Conservation (phyloP, 108 stramenopile species). For the Bacterosira constricta region DNA sequence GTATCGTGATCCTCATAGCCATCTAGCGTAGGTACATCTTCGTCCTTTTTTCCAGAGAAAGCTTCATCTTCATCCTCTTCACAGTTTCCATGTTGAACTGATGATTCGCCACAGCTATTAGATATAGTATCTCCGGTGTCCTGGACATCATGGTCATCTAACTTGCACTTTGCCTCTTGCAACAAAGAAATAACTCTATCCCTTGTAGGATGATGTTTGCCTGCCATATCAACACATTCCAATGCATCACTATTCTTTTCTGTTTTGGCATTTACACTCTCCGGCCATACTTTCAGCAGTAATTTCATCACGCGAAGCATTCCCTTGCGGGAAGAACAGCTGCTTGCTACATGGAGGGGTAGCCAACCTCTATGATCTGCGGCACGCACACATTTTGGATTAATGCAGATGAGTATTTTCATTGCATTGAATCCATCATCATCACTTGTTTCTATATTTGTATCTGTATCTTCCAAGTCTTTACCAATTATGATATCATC, state of each 20-base stretch:
- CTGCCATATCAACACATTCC: conserved; percentile 33
- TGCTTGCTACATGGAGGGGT: conserved; percentile 47
- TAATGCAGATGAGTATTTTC: conserved; percentile 16
- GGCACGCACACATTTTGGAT: conserved; percentile 28
- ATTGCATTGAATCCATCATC: conserved; percentile 29
- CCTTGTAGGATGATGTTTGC: conserved; percentile 21
- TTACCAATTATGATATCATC: neutral
- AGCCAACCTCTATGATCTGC: conserved; percentile 46
- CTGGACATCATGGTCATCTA: no score
- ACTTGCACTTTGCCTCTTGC: conserved; percentile 14
- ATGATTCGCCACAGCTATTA: no score
- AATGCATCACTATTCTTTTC: conserved; percentile 35
- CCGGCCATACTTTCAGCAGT: conserved; percentile 32
- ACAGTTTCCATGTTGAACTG: no score
- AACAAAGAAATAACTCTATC: conserved; percentile 24
- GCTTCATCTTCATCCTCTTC: no score
- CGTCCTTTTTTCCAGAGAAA: no score
- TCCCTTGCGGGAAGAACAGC: conserved; percentile 34
- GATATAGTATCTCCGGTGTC: no score
- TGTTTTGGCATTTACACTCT: conserved; percentile 27
- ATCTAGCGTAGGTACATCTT: no score
- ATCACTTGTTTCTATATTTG: neutral
- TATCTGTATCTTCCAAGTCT: neutral
- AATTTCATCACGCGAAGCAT: conserved; percentile 28
- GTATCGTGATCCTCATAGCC: no score